phyloP scores from a whole-genome alignment of 768 basidiomycete species.

The Lanmaoa pseudosensibilis region DNA sequence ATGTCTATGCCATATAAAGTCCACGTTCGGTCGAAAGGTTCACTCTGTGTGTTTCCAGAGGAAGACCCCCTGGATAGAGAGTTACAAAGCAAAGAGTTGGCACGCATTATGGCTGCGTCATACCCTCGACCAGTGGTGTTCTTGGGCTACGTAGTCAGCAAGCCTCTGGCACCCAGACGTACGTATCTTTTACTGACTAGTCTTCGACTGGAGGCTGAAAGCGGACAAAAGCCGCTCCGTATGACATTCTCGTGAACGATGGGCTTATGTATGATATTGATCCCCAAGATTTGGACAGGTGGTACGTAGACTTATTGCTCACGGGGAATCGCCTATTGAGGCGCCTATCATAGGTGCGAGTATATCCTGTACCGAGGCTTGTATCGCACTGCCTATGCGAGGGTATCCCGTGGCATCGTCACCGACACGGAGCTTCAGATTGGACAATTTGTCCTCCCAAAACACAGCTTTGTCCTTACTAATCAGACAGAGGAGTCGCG shows the following conservation, averaged over 20 bases:
- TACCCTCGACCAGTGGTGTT: slow-evolving; percentile 76
- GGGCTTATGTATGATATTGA: slow-evolving; percentile 82
- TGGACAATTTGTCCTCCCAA: slow-evolving; percentile 78
- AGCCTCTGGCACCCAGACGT: slow-evolving; percentile 64
- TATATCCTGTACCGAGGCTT: slow-evolving; percentile 85
- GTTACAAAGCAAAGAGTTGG: slow-evolving; percentile 78
- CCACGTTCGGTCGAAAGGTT: background rate
- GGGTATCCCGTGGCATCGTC: slow-evolving; percentile 78
- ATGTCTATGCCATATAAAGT: slow-evolving; percentile 4
- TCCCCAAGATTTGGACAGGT: slow-evolving; percentile 65
- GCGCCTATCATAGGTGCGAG: slow-evolving; percentile 63
- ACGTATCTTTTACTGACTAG: slow-evolving; percentile 27
- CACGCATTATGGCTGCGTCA: slow-evolving; percentile 69
- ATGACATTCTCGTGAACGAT: slow-evolving; percentile 73
- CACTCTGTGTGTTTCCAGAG: slow-evolving; percentile 45
- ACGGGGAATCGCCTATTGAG: background rate
- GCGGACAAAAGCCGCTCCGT: slow-evolving; percentile 59
- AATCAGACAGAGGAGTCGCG: slow-evolving; percentile 63
- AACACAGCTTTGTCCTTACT: slow-evolving; percentile 48
- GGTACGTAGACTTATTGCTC: slow-evolving; percentile 40
- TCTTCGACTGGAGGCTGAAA: slow-evolving; percentile 11
- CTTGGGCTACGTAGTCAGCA: slow-evolving; percentile 78
- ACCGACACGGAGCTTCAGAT: slow-evolving; percentile 92
- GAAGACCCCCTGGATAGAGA: slow-evolving; percentile 88
- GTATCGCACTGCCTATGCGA: slow-evolving; percentile 78